Evolutionary conservation across 176 grass and related monocot genomes (phyloP).

Genomic region (Aegilops bicornis): DNA sequence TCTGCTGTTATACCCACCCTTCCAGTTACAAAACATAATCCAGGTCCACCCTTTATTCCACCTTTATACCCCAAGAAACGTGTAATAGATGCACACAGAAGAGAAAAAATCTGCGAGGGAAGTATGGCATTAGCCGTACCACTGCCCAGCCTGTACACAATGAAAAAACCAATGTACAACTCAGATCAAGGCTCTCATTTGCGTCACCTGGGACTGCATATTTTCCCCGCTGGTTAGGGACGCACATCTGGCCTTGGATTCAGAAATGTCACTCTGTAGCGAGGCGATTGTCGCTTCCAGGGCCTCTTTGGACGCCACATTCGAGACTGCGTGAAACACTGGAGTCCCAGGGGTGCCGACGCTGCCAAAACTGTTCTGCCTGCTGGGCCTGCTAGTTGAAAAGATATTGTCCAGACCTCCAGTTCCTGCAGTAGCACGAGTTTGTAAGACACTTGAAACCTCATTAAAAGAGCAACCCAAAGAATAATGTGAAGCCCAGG

Average conservation of each 20-base stretch:
- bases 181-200: slow-evolving; percentile 59
- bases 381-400: slow-evolving; percentile 59
- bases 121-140: slow-evolving; percentile 29
- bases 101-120: slow-evolving; percentile 35
- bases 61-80: slow-evolving; percentile 37
- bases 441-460: slow-evolving; percentile 12
- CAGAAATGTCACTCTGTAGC: slow-evolving; percentile 58
- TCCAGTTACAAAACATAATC: slow-evolving; percentile 40
- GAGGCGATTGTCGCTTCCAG: slow-evolving; percentile 67
- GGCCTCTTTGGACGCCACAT: slow-evolving; percentile 33
- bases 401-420: slow-evolving; percentile 66
- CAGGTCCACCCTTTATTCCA: neutral
- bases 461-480: neutral
- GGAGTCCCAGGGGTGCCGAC: slow-evolving; percentile 58
- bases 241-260: slow-evolving; percentile 69
- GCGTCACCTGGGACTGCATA: slow-evolving; percentile 70
- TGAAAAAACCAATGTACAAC: slow-evolving; percentile 18
- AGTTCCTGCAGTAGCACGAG: slow-evolving; percentile 56
- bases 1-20: too few relatives aligned
- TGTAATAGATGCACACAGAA: slow-evolving; percentile 37
- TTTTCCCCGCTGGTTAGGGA: slow-evolving; percentile 47
- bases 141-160: slow-evolving; percentile 34
- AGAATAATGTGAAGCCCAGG: neutral
- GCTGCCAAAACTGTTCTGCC: slow-evolving; percentile 81
- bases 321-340: slow-evolving; percentile 34